Conservation (phyloP, 176 grass and related monocot genomes). For the Zea luxurians region DNA sequence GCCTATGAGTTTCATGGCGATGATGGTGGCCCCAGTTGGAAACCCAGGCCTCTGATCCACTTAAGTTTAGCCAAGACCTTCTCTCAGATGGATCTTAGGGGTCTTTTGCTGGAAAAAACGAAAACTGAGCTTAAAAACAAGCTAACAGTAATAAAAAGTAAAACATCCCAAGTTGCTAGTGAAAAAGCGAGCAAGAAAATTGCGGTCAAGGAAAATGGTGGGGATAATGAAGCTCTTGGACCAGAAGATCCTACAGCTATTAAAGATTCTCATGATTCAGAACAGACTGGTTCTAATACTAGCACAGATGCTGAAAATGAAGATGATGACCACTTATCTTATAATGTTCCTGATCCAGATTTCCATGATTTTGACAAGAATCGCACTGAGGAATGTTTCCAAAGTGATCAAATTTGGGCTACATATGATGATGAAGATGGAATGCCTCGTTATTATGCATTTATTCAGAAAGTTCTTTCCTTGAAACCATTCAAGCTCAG, state of each 20-base stretch:
- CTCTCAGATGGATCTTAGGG: background rate
- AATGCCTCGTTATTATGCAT: constrained; percentile 66
- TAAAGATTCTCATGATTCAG: constrained; percentile 22
- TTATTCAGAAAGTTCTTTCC: constrained; percentile 61
- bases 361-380: constrained; percentile 72
- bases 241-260: constrained; percentile 30
- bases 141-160: constrained; percentile 17
- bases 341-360: constrained; percentile 69
- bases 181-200: constrained; percentile 34
- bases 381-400: constrained; percentile 49
- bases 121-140: background rate
- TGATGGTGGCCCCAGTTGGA: constrained; percentile 30
- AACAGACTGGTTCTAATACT: constrained; percentile 30
- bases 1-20: constrained; percentile 19
- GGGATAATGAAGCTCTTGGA: constrained; percentile 33
- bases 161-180: constrained; percentile 28
- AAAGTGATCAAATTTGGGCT: constrained; percentile 61
- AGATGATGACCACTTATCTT: constrained; percentile 40
- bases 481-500: constrained; percentile 54
- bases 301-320: constrained; percentile 40
- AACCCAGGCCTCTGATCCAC: constrained; percentile 3
- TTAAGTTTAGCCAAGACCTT: constrained; percentile 16
- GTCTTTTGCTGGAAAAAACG: constrained; percentile 24
- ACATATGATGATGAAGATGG: constrained; percentile 78
- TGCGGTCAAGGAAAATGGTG: constrained; percentile 31